These are phyloP conservation scores for Xerocomellus chrysenteron DNA, from an alignment of 768 basidiomycete species.

Conservation along the genomic window DNA sequence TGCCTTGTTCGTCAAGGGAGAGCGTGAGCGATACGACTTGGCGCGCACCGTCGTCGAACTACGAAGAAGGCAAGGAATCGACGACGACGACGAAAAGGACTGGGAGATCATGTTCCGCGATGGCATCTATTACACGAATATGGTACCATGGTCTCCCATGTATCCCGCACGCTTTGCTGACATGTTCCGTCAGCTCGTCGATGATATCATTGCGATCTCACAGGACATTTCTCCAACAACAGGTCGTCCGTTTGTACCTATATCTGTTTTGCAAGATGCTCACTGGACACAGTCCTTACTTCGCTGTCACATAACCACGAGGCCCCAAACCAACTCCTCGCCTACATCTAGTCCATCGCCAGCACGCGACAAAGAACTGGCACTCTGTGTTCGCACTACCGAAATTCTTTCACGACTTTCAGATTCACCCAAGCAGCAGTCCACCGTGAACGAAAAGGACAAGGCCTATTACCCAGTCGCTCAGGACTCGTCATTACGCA, in stretches of 20 bases:
- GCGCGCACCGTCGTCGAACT: conserved; percentile 76
- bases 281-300: conserved; percentile 79
- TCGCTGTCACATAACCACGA: conserved; percentile 53
- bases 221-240: conserved; percentile 74
- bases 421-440: conserved; percentile 16
- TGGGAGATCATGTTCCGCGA: conserved; percentile 69
- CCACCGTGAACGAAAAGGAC: conserved; percentile 20
- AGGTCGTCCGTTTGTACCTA: conserved; percentile 64
- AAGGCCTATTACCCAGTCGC: conserved; percentile 64
- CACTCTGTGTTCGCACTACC: conserved; percentile 52
- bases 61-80: conserved; percentile 52
- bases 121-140: conserved; percentile 84
- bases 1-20: conserved; percentile 73
- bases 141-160: conserved; percentile 49
- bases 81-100: conserved; percentile 64
- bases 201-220: conserved; percentile 75
- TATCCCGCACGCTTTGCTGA: not conserved
- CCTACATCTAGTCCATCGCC: conserved; percentile 40
- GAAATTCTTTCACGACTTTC: conserved; percentile 45
- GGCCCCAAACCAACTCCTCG: conserved; percentile 24
- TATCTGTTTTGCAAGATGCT: conserved; percentile 67
- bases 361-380: conserved; percentile 59
- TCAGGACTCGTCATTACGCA: conserved; percentile 64
- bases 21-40: conserved; percentile 78
- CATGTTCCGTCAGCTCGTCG: conserved; percentile 55